phyloP scores from a whole-genome alignment of 768 basidiomycete genomes.

The Neoboletus brunneissimus region DNA sequence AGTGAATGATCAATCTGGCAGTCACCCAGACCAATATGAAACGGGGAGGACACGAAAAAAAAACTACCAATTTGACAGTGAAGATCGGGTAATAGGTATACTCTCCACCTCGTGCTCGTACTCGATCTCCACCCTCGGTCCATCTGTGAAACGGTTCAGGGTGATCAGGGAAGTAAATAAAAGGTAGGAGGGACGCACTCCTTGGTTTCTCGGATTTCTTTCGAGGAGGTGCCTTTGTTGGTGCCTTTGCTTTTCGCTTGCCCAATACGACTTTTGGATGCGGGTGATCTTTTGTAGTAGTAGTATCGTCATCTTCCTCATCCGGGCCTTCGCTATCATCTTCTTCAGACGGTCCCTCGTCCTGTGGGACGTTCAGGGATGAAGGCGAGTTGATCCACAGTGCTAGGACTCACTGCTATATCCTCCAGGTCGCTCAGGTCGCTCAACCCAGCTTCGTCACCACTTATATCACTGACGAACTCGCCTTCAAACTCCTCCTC shows the following conservation, averaged over 20 bases:
- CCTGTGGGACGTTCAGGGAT: conserved; percentile 28
- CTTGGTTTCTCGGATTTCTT: conserved; percentile 63
- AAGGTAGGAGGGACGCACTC: conserved; percentile 40
- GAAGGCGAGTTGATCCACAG: not conserved
- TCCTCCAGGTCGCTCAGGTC: conserved; percentile 66
- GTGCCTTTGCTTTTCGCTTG: conserved; percentile 61
- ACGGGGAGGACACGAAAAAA: not conserved
- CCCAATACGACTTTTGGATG: conserved; percentile 48
- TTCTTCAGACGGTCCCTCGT: conserved; percentile 38
- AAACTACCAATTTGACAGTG: conserved; percentile 53
- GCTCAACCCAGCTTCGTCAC: conserved; percentile 41
- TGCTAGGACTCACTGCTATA: conserved; percentile 46
- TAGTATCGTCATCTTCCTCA: conserved; percentile 38
- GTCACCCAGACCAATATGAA: not conserved
- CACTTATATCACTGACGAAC: conserved; percentile 56
- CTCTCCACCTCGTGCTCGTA: conserved; percentile 92
- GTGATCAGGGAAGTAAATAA: not conserved
- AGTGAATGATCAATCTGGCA: not conserved
- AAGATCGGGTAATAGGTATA: conserved; percentile 50
- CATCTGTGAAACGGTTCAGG: conserved; percentile 42
- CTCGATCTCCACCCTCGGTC: conserved; percentile 88
- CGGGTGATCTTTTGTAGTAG: conserved; percentile 37
- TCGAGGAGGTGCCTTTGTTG: conserved; percentile 41
- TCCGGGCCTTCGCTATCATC: conserved; percentile 45
- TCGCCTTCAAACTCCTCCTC: conserved; percentile 52